Percentiles rank a stretch among this genome's conserved stretches.
These are phyloP conservation scores for Tricholoma matsutake DNA, from an alignment of 768 basidiomycete species.

Conservation along the genomic window DNA sequence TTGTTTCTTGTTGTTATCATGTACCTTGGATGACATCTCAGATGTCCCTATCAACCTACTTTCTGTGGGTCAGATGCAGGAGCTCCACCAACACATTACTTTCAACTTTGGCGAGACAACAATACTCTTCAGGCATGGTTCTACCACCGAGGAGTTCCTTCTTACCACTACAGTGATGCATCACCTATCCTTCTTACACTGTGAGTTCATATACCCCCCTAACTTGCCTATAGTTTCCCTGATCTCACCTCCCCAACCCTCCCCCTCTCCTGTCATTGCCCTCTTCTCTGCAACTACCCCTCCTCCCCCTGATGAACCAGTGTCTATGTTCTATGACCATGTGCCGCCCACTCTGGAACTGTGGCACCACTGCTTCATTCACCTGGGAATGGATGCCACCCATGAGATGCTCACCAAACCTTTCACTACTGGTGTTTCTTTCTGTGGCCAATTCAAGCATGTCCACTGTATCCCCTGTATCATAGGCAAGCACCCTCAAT, in stretches of 20 bases:
- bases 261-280: no score
- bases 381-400: constrained; percentile 10
- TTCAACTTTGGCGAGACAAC: background rate
- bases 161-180: background rate
- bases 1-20: no score
- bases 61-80: background rate
- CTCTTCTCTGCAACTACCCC: background rate
- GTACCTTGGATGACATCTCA: no score
- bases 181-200: background rate
- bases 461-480: background rate
- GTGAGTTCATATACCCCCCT: background rate
- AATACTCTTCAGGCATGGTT: background rate
- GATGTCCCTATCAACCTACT: background rate
- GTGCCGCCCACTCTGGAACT: constrained; percentile 1
- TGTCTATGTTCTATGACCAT: background rate
- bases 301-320: background rate
- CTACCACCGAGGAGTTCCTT: background rate
- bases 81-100: background rate
- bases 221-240: no score
- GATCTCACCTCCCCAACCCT: background rate
- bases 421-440: constrained; percentile 7
- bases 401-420: constrained; percentile 10
- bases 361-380: constrained; percentile 13
- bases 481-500: background rate
- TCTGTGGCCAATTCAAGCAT: background rate